A percentile compares a stretch with the other conserved stretches of the same genome.
These are phyloP conservation scores for Adansonia rubrostipa DNA, from an alignment of 441 rosid genomes.

Conservation along the genomic window DNA sequence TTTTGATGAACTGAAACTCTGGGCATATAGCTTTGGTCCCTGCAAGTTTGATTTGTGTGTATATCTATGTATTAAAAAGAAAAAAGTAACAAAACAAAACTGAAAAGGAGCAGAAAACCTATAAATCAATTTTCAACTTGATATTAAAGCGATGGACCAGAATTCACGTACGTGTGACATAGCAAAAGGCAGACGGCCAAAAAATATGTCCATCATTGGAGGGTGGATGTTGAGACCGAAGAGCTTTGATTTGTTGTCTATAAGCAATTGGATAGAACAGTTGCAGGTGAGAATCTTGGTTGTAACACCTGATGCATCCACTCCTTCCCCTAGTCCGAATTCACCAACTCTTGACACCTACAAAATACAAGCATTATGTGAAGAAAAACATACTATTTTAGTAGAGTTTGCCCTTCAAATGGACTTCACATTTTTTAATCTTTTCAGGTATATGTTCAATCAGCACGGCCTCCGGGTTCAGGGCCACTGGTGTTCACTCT, in stretches of 20 bases:
- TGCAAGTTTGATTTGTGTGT: conserved; percentile 20
- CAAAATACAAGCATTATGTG: neutral
- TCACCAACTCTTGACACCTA: conserved; percentile 56
- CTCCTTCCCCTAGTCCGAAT: conserved; percentile 75
- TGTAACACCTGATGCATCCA: conserved; percentile 66
- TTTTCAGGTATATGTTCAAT: neutral
- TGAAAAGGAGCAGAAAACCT: neutral
- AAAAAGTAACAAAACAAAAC: neutral
- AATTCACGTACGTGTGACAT: conserved; percentile 47
- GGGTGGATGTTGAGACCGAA: conserved; percentile 77
- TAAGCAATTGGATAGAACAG: conserved; percentile 51
- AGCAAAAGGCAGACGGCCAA: conserved; percentile 67
- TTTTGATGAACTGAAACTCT: conserved; percentile 42
- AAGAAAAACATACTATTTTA: neutral
- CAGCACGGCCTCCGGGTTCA: neutral
- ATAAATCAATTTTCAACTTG: neutral
- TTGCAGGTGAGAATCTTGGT: conserved; percentile 78
- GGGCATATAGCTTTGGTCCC: conserved; percentile 63
- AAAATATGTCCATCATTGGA: conserved; percentile 56
- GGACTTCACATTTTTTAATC: neutral
- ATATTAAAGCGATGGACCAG: neutral
- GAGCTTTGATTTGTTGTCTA: conserved; percentile 81
- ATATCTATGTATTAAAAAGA: neutral
- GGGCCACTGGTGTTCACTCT: neutral
- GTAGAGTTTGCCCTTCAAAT: neutral